phyloP scores from a whole-genome alignment of 176 grass and related monocot genomes.

The Elymus sibiricus region DNA sequence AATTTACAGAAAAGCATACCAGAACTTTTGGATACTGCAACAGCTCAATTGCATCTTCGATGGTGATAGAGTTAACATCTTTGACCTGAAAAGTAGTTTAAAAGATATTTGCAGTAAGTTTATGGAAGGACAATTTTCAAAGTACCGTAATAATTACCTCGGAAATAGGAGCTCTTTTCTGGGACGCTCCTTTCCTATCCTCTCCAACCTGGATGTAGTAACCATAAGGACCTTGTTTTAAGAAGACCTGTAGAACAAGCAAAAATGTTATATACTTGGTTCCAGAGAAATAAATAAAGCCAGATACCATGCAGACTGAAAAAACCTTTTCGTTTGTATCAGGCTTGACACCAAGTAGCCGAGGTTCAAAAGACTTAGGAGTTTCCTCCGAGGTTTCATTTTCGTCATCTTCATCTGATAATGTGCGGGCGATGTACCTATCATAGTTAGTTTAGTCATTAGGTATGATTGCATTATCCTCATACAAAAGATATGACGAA shows the following conservation, averaged over 20 bases:
- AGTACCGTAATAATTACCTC: constrained; percentile 43
- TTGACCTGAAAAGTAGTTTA: constrained; percentile 54
- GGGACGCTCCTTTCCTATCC: constrained; percentile 57
- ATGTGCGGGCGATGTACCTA: constrained; percentile 72
- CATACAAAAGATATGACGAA: background rate
- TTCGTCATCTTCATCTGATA: constrained; percentile 73
- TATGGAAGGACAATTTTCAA: constrained; percentile 2
- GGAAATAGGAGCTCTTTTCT: constrained; percentile 73
- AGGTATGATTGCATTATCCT: background rate
- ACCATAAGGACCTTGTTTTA: constrained; percentile 91
- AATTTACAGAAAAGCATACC: constrained; percentile 43
- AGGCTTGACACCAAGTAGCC: constrained; percentile 61
- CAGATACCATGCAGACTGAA: constrained; percentile 10
- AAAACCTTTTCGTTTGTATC: constrained; percentile 64
- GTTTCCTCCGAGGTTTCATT: constrained; percentile 31
- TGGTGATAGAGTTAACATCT: constrained; percentile 54
- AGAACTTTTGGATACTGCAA: constrained; percentile 81
- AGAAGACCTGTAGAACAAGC: constrained; percentile 48
- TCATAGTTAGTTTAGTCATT: constrained; percentile 26
- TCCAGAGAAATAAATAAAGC: constrained; percentile 12
- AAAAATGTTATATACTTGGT: constrained; percentile 1
- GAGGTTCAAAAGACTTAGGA: constrained; percentile 47
- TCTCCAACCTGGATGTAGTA: constrained; percentile 89
- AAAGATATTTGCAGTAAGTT: constrained; percentile 9
- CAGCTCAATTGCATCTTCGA: constrained; percentile 79